These are phyloP conservation scores for Parachaetomium inaequale DNA, from an alignment of 495 filamentous ascomycete species.

Conservation along the genomic window DNA sequence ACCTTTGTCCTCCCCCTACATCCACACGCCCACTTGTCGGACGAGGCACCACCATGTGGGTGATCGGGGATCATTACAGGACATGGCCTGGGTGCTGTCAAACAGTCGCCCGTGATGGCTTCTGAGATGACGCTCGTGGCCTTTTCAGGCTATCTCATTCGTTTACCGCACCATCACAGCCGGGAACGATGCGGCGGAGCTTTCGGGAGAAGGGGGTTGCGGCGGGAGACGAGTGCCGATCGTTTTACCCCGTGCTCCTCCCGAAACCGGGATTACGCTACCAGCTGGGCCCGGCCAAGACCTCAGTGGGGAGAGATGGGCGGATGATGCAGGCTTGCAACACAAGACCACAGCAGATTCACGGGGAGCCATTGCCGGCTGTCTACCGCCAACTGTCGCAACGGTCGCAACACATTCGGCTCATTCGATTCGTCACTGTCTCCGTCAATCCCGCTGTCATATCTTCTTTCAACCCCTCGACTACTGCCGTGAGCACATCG, in stretches of 20 bases:
- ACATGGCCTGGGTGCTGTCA: not conserved
- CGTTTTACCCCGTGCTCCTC: conserved; percentile 13
- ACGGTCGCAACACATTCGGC: not conserved
- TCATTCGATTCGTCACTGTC: conserved; percentile 1
- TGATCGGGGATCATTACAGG: not conserved
- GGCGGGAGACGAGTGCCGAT: conserved; percentile 23
- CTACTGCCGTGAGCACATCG: not conserved
- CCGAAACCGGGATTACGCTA: conserved; percentile 24
- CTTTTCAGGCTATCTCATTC: conserved; percentile 41
- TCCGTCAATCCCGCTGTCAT: not conserved
- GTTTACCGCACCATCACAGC: conserved; percentile 25
- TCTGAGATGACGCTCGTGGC: conserved; percentile 38
- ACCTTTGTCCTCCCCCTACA: not conserved
- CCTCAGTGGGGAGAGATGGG: conserved; percentile 8
- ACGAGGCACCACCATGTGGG: conserved; percentile 15
- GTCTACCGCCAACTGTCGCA: conserved; percentile 1
- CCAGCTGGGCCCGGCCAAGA: conserved; percentile 13
- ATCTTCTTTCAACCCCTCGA: not conserved
- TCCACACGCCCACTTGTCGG: not conserved
- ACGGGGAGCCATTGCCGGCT: not conserved
- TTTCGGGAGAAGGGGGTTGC: conserved; percentile 5
- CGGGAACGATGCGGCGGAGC: conserved; percentile 10
- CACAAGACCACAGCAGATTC: conserved; percentile 5
- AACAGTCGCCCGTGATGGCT: conserved; percentile 4
- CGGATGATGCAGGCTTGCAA: conserved; percentile 17